phyloP scores from a whole-genome alignment of 2,329 filamentous ascomycete species.

The Fusarium abutilonis region DNA sequence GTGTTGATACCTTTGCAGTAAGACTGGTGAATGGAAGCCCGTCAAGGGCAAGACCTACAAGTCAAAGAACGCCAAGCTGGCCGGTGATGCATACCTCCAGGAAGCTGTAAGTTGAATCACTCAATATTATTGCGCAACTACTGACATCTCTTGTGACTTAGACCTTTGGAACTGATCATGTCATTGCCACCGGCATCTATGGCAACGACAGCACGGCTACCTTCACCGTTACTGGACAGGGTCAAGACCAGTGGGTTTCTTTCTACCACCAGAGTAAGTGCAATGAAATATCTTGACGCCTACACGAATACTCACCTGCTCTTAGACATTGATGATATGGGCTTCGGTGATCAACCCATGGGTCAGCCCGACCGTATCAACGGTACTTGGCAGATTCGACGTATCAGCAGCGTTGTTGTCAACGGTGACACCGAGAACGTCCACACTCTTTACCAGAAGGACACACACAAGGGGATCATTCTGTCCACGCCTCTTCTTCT shows the following conservation, averaged over 20 bases:
- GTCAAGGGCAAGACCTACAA: conserved; percentile 60
- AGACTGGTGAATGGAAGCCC: conserved; percentile 59
- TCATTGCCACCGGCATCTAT: conserved; percentile 61
- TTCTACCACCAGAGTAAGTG: conserved; percentile 62
- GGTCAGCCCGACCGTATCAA: conserved; percentile 68
- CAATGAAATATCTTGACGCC: fast-evolving
- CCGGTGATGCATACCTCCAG: conserved; percentile 59
- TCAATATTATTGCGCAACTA: fast-evolving
- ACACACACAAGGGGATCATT: conserved; percentile 67
- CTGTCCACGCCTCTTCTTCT: conserved; percentile 66
- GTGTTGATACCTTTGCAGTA: conserved; percentile 19
- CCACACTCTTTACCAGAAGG: conserved; percentile 62
- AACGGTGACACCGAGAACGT: conserved; percentile 58
- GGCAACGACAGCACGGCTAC: conserved; percentile 63
- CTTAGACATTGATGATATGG: conserved; percentile 66
- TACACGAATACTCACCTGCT: not conserved
- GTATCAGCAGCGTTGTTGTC: conserved; percentile 68
- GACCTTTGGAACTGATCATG: conserved; percentile 57
- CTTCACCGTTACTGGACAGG: conserved; percentile 59
- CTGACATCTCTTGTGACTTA: conserved; percentile 13
- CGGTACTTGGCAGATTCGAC: conserved; percentile 67
- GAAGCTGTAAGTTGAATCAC: conserved; percentile 52
- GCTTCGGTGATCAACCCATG: conserved; percentile 65
- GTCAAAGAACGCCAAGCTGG: conserved; percentile 54
- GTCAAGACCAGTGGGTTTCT: conserved; percentile 63